Base-by-base conservation (phyloP, 345 rosid species). In the Aurinia saxatilis region DNA sequence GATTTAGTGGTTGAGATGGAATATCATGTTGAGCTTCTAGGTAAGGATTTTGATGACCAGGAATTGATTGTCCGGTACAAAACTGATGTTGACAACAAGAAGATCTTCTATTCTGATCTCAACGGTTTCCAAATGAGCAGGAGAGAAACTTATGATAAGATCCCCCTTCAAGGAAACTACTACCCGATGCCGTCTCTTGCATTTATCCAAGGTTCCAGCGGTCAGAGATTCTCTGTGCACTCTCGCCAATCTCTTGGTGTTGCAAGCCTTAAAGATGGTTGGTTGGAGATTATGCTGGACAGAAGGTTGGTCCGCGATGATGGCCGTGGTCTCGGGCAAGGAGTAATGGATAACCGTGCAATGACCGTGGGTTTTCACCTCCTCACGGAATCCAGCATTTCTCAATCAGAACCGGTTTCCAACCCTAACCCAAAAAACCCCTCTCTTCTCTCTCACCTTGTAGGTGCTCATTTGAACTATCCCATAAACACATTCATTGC, bases 71-170 rank as follows among this genome's bases (percentile, higher is more conserved):
- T 86, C 54, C 78, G 92, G 62, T 93, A 81, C 83, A 86, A 82
- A 73, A 86, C 97, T 13, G 86, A 83, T 38, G 38, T 83, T 37
- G 86, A 86, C 55, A 93, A 77, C 70, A 73, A 71, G 58, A 82
- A 79, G 66, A 55, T 80, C 55, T 90, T 93, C 80, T 86, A 80
- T 68, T 80, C 99, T 5, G 99, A 93, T 75, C 79, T 93, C 57
- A 93, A 93, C 79, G 99, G 97, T 52, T 93, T 93, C 73, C 99
- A 90, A 81, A 84, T 87, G 99, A 87, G 96, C 69, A 79, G 99
- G 68, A 83, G 99, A 72, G 95, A 93, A 77, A 83, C 91, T 34
- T 93, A 90, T 60, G 79, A 83, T 69, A 93, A 93, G 87, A 93
- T 93, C 68, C 99, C 99, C 0, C 75, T 93, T 75, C 96, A 90